Percentiles rank a stretch among this genome's conserved stretches.
Conservation (phyloP, 768 basidiomycete species). For the Rhodosporidiobolus sp. region DNA sequence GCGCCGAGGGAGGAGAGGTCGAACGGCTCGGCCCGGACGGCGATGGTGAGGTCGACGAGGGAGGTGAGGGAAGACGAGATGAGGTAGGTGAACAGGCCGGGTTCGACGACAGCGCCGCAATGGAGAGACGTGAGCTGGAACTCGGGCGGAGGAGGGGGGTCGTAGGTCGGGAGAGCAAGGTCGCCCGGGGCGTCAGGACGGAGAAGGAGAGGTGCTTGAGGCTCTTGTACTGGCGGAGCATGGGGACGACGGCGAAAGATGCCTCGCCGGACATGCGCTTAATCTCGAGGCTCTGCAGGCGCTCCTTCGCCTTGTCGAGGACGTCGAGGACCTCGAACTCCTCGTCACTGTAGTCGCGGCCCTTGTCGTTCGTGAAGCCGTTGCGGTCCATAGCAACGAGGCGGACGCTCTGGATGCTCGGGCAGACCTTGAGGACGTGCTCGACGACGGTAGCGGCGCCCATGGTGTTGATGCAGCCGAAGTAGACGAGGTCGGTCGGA, state of each 20-base stretch:
- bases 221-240: neutral
- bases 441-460: neutral
- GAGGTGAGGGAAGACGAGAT: neutral
- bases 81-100: neutral
- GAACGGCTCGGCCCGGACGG: neutral
- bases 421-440: neutral
- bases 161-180: neutral
- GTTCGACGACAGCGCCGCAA: neutral
- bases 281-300: neutral
- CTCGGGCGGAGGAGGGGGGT: neutral
- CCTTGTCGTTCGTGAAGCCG: neutral
- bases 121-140: neutral
- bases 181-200: neutral
- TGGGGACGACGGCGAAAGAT: neutral
- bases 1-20: neutral
- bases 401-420: neutral
- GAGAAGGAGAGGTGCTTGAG: conserved; percentile 6
- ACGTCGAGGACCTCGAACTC: neutral
- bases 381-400: neutral
- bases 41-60: neutral
- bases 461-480: neutral
- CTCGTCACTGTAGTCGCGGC: neutral
- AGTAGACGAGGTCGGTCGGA: neutral
- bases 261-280: neutral
- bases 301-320: neutral